Evolutionary conservation across 2,329 filamentous ascomycete species (phyloP).

Genomic region (Proliferodiscus dingleyae): DNA sequence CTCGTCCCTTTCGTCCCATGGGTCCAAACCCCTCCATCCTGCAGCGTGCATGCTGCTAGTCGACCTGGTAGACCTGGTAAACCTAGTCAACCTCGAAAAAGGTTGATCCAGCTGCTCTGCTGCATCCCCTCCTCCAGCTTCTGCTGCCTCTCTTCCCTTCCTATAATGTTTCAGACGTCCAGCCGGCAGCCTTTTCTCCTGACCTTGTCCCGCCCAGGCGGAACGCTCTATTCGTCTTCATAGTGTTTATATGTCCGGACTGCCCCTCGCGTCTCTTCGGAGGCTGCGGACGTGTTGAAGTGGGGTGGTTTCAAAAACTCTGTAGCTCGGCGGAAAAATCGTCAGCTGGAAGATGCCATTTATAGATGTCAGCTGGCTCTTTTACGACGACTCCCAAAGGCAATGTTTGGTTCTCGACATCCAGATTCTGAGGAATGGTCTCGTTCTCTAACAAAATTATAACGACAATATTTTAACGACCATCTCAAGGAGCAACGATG

Average conservation of each 20-base stretch:
- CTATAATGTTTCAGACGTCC: too few relatives aligned
- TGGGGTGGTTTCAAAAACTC: background rate
- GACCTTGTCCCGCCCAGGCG: too few relatives aligned
- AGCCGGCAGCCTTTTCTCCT: too few relatives aligned
- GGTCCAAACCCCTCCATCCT: background rate
- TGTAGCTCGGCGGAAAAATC: background rate
- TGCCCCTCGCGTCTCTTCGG: background rate
- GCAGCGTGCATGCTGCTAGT: background rate
- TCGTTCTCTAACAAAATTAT: too few relatives aligned
- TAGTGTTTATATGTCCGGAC: background rate
- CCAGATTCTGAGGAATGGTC: too few relatives aligned
- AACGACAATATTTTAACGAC: too few relatives aligned
- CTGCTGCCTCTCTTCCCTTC: background rate
- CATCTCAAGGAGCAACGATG: too few relatives aligned
- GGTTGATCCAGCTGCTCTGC: background rate
- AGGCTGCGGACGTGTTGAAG: background rate
- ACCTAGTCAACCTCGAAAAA: background rate
- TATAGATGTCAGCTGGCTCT: background rate
- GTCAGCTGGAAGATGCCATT: background rate
- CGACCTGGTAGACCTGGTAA: too few relatives aligned
- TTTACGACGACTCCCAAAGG: background rate
- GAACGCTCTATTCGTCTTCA: too few relatives aligned
- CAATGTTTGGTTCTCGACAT: background rate
- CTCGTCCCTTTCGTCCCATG: background rate
- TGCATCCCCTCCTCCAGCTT: background rate